A percentile compares a stretch with the other conserved stretches of the same genome.
These are phyloP conservation scores for Parsonsia alboflavescens DNA, from an alignment of 257 asterid genomes.

Conservation along the genomic window DNA sequence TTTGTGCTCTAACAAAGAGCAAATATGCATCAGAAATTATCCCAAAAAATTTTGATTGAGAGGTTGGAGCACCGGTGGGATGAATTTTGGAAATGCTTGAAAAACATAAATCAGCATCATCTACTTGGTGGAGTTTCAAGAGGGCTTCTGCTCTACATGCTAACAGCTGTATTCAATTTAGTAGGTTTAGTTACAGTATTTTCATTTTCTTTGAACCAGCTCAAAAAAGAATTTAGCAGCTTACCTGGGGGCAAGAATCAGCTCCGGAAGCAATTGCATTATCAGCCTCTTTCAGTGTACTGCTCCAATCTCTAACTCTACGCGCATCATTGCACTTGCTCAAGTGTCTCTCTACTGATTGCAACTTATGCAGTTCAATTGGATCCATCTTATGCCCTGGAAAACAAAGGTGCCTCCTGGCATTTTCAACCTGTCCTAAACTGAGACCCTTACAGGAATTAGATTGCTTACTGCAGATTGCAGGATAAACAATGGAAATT, in stretches of 20 bases:
- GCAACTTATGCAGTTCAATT: conserved; percentile 51
- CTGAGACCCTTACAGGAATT: conserved; percentile 30
- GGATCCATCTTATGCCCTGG: conserved; percentile 36
- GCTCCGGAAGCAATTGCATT: conserved; percentile 71
- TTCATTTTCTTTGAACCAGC: not conserved
- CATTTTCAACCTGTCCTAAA: conserved; percentile 52
- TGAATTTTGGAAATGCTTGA: conserved; percentile 42
- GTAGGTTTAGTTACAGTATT: conserved; percentile 23
- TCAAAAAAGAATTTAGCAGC: conserved; percentile 1
- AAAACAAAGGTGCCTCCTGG: conserved; percentile 36
- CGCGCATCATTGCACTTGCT: conserved; percentile 59
- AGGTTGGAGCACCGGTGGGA: conserved; percentile 15
- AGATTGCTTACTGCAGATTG: conserved; percentile 21
- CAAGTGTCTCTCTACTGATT: conserved; percentile 54
- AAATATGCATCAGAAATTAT: conserved; percentile 63
- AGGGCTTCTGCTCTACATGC: conserved; percentile 90
- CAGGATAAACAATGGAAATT: conserved; percentile 21
- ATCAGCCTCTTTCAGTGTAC: conserved; percentile 52
- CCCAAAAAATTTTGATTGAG: conserved; percentile 53
- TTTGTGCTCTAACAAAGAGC: conserved; percentile 58
- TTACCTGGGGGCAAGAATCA: conserved; percentile 74
- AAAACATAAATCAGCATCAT: conserved; percentile 45
- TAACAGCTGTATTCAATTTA: conserved; percentile 55
- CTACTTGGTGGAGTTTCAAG: conserved; percentile 67
- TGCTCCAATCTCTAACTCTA: conserved; percentile 59